Conservation (phyloP, 306 rosid genomes). For the Alnus glutinosa region DNA sequence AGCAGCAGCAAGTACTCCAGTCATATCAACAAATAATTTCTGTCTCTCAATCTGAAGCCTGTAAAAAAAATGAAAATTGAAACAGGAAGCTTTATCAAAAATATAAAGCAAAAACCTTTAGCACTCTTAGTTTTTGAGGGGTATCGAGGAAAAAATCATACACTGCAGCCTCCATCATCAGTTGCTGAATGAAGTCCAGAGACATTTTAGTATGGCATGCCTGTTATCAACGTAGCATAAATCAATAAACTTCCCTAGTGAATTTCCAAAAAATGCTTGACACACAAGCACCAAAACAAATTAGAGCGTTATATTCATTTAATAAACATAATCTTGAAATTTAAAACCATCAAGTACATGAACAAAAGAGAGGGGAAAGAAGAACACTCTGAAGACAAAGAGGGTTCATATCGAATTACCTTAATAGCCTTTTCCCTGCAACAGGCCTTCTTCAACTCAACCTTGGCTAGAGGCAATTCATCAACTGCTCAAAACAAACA, state of each 20-base stretch:
- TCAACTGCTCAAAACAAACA: constrained; percentile 67
- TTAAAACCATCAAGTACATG: neutral
- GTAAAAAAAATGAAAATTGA: constrained; percentile 22
- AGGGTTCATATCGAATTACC: constrained; percentile 39
- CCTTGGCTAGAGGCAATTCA: constrained; percentile 66
- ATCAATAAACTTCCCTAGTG: constrained; percentile 11
- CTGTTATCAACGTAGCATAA: constrained; percentile 51
- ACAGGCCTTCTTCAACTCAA: constrained; percentile 83
- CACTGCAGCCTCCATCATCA: constrained; percentile 66
- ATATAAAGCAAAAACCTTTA: constrained; percentile 20
- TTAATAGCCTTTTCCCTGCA: constrained; percentile 68
- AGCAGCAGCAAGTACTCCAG: constrained; percentile 54
- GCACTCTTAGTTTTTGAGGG: constrained; percentile 22
- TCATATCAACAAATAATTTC: constrained; percentile 53
- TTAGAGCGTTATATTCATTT: neutral
- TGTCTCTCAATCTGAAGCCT: constrained; percentile 74
- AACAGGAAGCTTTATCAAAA: neutral
- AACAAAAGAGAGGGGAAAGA: neutral
- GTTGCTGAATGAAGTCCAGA: constrained; percentile 61
- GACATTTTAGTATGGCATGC: constrained; percentile 52
- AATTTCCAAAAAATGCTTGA: constrained; percentile 14
- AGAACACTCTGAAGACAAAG: constrained; percentile 3
- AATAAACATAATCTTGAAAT: constrained; percentile 15
- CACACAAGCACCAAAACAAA: constrained; percentile 24
- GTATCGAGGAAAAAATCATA: constrained; percentile 31